Base-by-base conservation (phyloP, 129 eudicot genomes). In the Flaveria robusta region DNA sequence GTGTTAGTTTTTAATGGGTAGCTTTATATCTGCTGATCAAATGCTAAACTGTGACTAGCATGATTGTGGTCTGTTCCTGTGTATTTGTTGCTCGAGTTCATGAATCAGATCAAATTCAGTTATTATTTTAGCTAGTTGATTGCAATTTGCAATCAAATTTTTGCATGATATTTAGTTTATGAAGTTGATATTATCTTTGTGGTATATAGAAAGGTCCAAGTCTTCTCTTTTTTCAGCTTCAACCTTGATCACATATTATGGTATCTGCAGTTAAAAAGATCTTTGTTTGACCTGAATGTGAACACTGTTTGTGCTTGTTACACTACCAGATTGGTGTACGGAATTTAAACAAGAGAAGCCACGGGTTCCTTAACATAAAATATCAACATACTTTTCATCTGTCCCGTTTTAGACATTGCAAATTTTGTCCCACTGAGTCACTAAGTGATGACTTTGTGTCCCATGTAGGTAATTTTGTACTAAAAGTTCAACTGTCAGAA, bases 31-130 rank as follows among this genome's bases (percentile, higher is more conserved):
- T 19, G 31, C 27, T 15, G 54, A 70, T 78, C 51, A 9, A 54
- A 59, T 78, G 50, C 41, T 26, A 58, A 43, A 77, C 63, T 12
- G 20, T 78, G 52, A 5, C 29, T 24, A n/a, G 42, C 27, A 18
- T 79, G 68, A 65, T 24, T 63, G 62, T n/a, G 37, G 46, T 66
- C 26, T 72, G 50, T 60, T 46, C 39, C 42, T 22, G 64, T 24
- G 14, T 24, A 63, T 27, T 7, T 63, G 72, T 63, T 34, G 46
- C 34, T 50, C 39, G 51, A 37, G 24, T 51, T 50, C 50, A 63
- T 54, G 11, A 29, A 66, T 16, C 37, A 15, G 16, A 65, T 39
- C 9, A 56, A 54, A 59, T 29, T 9, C 9, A 60, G 34, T 31
- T 52, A 23, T 20, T 14, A 31, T 31, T 62, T 37, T 14, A 31